These are phyloP conservation scores for Pisolithus microcarpus DNA, from an alignment of 768 basidiomycete genomes.

Conservation along the genomic window DNA sequence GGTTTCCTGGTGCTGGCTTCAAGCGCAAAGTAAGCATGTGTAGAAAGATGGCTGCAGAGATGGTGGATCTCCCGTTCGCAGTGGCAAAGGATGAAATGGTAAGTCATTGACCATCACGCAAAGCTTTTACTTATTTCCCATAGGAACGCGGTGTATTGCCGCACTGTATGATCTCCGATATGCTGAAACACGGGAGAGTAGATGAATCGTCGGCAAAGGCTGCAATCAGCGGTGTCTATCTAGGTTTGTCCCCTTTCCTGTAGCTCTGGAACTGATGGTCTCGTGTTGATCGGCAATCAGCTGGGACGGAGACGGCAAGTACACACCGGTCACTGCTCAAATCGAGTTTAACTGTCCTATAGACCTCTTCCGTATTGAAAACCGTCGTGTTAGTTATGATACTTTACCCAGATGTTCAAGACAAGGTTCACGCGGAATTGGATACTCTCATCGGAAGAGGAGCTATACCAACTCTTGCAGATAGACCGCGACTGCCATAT, in stretches of 20 bases:
- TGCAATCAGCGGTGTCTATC: background rate
- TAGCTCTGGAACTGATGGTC: background rate
- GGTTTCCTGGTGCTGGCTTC: conserved; percentile 10
- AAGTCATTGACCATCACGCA: background rate
- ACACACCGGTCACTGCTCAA: background rate
- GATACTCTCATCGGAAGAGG: conserved; percentile 17
- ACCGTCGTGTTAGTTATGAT: conserved; percentile 21
- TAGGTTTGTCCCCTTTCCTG: background rate
- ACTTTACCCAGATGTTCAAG: conserved; percentile 21
- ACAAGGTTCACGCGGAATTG: conserved; percentile 20
- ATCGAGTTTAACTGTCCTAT: background rate
- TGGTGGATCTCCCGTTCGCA: conserved; percentile 3
- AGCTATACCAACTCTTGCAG: conserved; percentile 19
- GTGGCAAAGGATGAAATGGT: conserved; percentile 4
- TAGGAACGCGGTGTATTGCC: background rate
- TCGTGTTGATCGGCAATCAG: background rate
- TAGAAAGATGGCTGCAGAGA: background rate
- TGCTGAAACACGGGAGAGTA: background rate
- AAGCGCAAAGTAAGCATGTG: conserved; percentile 1
- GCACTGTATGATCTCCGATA: background rate
- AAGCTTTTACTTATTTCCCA: background rate
- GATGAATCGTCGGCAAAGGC: background rate
- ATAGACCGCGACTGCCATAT: conserved; percentile 19
- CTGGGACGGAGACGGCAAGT: background rate
- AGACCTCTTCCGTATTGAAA: conserved; percentile 12